Conservation (phyloP, 2,329 filamentous ascomycete species). For the Alternaria incomplexa region DNA sequence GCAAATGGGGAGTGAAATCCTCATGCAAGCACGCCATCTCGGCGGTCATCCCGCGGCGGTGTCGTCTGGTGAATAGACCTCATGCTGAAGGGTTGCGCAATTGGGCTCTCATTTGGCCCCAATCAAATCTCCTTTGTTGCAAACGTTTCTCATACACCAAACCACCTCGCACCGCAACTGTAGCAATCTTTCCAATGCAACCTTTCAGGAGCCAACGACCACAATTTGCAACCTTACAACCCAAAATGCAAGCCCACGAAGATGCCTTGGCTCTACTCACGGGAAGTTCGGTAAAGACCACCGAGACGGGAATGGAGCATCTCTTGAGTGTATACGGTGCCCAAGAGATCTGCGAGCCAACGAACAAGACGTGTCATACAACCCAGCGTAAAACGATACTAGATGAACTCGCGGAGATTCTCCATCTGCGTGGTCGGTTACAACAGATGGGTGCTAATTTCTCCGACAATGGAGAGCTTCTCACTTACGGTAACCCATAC, state of each 20-base stretch:
- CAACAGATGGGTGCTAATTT: slow-evolving; percentile 14
- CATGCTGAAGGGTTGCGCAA: background rate
- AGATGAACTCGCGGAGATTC: background rate
- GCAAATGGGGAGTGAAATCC: background rate
- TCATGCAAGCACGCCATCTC: background rate
- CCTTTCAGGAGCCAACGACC: too few relatives aligned
- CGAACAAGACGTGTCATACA: background rate
- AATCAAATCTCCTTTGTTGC: background rate
- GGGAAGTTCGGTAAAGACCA: background rate
- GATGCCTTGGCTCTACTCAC: background rate
- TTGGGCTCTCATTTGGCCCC: background rate
- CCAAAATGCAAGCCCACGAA: background rate
- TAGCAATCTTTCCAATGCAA: background rate
- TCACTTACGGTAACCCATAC: slow-evolving; percentile 13
- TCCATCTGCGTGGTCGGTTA: slow-evolving; percentile 5
- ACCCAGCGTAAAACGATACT: background rate
- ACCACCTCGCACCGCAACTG: background rate
- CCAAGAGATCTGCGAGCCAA: background rate
- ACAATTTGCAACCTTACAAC: background rate
- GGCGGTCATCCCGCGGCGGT: background rate
- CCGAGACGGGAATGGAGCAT: background rate
- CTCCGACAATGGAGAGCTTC: slow-evolving; percentile 6
- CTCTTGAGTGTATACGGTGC: background rate
- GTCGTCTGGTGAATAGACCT: background rate
- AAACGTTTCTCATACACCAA: background rate